Percentiles rank a stretch among this genome's conserved stretches.
These are phyloP conservation scores for Auricularia heimuer DNA, from an alignment of 768 basidiomycete genomes.

Conservation along the genomic window DNA sequence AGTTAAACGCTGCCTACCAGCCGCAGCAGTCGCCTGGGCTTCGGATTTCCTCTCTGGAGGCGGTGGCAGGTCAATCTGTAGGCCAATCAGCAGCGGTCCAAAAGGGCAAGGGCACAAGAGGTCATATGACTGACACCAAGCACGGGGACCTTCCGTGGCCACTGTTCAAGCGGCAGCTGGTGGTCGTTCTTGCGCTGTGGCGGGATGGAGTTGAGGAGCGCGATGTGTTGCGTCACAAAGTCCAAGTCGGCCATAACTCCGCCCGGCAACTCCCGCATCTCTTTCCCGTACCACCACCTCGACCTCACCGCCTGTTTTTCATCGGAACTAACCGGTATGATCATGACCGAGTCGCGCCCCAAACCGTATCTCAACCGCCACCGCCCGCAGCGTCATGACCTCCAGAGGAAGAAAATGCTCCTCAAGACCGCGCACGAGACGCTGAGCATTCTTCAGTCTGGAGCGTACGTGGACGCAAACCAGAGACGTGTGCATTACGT, in stretches of 20 bases:
- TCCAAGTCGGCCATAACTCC: not conserved
- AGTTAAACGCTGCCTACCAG: conserved; percentile 2
- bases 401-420: not conserved
- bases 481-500: not conserved
- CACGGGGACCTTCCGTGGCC: conserved; percentile 59
- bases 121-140: conserved; percentile 42
- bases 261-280: not conserved
- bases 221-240: not conserved
- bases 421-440: not conserved
- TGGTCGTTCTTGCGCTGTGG: conserved; percentile 41
- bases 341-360: not conserved
- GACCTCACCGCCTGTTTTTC: not conserved
- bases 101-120: conserved; percentile 3
- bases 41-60: conserved; percentile 44
- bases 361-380: not conserved
- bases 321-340: not conserved
- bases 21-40: conserved; percentile 24
- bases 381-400: not conserved
- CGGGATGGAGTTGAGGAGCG: not conserved
- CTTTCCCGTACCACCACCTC: not conserved
- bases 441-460: not conserved
- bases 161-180: conserved; percentile 57
- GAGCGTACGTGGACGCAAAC: not conserved
- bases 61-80: conserved; percentile 49
- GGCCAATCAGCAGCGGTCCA: conserved; percentile 2